Evolutionary conservation across 2,329 filamentous ascomycete genomes (phyloP), one percentile per base, ranked within the genome.

Genomic region (Aspergillus sp.): DNA sequence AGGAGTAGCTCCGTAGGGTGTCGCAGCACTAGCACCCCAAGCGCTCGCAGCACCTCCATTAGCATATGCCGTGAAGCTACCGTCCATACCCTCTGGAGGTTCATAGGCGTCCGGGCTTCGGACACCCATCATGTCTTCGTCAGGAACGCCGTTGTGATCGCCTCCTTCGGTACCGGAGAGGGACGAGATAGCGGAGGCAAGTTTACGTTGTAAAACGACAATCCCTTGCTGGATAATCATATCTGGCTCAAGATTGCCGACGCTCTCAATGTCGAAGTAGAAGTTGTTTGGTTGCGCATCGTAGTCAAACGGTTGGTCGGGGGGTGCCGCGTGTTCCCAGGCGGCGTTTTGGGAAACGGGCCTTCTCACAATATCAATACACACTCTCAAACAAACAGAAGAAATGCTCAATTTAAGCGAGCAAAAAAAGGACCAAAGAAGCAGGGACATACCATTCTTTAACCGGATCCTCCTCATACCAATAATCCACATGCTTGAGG

Each of bases 261-360:
- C 88, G 47, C 90, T 89, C 75, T 99, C 95, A 47, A 99, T 89
- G 70, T 97, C 92, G 70, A 93, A 90, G 80, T 97, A 99, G 81
- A 97, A 99, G 64, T 85, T 86, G 60, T 82, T 83, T 5, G 95
- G 93, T 21, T 89, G 84, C 9, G 92, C 93, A 67, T 96, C 89
- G 75, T 91, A 98, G 77, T 98, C 88, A 75, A 98, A 98, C 0
- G 87, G 84, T 67, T 96, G 90, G 65, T 91, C 91, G 64, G 95
- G 90, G 65, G 90, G 86, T 0, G 87, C 84, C 8, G 90, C 87
- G 51, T 91, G 77, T 88, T 89, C 65, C 92, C 92, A 93, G 84
- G 93, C 70, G 44, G 62, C 71, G 55, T 70, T 71, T 56, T 67
- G 68, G n/a, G 75, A 77, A 55, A 76, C 60, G 19, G 74, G 75